Base-by-base conservation (phyloP, 129 eudicot species). In the Kitagawia praeruptora region DNA sequence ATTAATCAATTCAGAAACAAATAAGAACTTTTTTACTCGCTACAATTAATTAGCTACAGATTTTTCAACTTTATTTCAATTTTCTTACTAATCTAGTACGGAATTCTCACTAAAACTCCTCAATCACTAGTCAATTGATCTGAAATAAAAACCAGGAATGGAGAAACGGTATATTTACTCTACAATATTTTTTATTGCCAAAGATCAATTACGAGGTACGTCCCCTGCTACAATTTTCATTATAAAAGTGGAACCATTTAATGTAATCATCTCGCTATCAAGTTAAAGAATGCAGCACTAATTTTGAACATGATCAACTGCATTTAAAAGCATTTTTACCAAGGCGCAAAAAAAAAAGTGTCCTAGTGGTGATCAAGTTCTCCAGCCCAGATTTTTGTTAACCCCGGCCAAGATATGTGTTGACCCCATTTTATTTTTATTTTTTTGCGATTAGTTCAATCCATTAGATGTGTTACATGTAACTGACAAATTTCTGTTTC, bases 1-100 rank as follows among this genome's bases (percentile, higher is more conserved):
- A 82, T 75, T 74, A 82, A 85, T 75, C 78, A 82, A 86, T 89
- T 88, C 82, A 89, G 92, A 84, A 67, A 85, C 84, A 83, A 87
- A 77, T 75, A 77, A 73, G 76, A 56, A 70, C 28, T n/a, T 23
- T 58, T 58, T 9, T 23, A 23, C 69, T 28, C 16, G n/a, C 34
- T 61, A 19, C 19, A 39, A 9, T 70, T 70, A 37, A 39, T 70
- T 39, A 0, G 10, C 14, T 39, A 70, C 6, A 18, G 18, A 66
- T 4, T 28, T 28, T 66, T 28, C 7, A n/a, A 25, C 6, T 67
- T 67, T 4, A 67, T 31, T 34, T 31, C 41, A 28, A 27, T 34
- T 46, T 46, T 15, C 49, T 12, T 46, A 46, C 1, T 27, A 28
- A 67, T 23, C n/a, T 67, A 18, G 75, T 39, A 70, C 12, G 34